Conservation (phyloP, 257 asterid species). For the Fraxinus pennsylvanica region DNA sequence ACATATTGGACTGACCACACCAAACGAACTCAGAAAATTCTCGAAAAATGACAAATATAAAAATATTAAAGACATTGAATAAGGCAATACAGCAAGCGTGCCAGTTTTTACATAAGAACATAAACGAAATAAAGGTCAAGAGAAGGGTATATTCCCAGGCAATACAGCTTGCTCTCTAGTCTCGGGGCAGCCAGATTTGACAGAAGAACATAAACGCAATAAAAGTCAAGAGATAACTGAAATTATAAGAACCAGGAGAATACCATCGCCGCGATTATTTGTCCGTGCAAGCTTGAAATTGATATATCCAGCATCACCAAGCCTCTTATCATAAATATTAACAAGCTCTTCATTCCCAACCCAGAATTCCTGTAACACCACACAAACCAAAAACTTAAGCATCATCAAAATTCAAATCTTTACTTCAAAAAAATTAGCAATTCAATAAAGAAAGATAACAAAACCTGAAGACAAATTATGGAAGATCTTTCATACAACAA, state of each 20-base stretch:
- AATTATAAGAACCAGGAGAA: not conserved
- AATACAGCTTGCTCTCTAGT: not conserved
- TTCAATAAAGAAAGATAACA: conserved; percentile 11
- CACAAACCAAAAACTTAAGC: conserved; percentile 6
- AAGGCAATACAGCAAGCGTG: no score
- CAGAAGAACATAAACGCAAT: not conserved
- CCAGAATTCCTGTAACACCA: conserved; percentile 78
- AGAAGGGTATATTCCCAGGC: not conserved
- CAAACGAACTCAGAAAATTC: not conserved
- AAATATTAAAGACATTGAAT: no score
- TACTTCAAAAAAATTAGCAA: conserved; percentile 1
- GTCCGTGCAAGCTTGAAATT: conserved; percentile 89
- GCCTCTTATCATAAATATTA: conserved; percentile 80
- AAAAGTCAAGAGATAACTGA: not conserved
- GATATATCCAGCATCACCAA: conserved; percentile 90
- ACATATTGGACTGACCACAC: not conserved
- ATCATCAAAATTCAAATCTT: conserved; percentile 2
- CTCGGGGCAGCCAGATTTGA: not conserved
- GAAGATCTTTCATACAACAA: conserved; percentile 88
- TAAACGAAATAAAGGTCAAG: not conserved
- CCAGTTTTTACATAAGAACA: no score
- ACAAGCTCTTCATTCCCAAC: conserved; percentile 97
- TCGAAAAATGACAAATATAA: no score
- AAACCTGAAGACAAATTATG: conserved; percentile 95
- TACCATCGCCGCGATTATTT: conserved; percentile 98